Percentiles rank a stretch among this genome's conserved stretches.
Evolutionary conservation across 495 filamentous ascomycete species (phyloP).

Genomic region (Aspergillus kassunensis): DNA sequence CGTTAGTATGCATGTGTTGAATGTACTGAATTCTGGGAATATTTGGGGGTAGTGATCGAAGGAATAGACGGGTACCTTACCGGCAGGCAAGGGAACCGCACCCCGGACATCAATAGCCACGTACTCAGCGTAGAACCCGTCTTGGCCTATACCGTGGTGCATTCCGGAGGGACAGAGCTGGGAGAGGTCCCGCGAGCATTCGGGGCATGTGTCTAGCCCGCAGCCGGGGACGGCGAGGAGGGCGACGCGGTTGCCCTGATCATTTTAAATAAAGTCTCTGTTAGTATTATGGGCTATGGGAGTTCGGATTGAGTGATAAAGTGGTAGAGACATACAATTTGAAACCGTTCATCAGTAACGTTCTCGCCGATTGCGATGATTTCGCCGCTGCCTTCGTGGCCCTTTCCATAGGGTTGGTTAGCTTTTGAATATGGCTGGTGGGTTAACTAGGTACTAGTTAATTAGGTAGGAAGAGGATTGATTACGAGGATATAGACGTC

Average conservation of each 20-base stretch:
- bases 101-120: slow-evolving; percentile 19
- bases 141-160: slow-evolving; percentile 24
- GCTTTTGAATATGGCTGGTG: no score
- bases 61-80: neutral
- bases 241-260: slow-evolving; percentile 15
- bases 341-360: slow-evolving; percentile 13
- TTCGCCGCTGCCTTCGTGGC: slow-evolving; percentile 24
- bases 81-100: slow-evolving; percentile 18
- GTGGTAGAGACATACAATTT: slow-evolving; percentile 10
- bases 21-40: no score
- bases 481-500: slow-evolving; percentile 23
- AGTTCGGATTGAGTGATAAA: no score
- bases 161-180: slow-evolving; percentile 18
- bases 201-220: slow-evolving; percentile 14
- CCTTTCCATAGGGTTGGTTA: no score
- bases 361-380: slow-evolving; percentile 17
- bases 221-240: slow-evolving; percentile 22
- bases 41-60: no score
- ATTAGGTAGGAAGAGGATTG: neutral
- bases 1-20: neutral
- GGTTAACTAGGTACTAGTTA: no score
- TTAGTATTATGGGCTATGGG: neutral
- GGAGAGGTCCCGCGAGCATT: slow-evolving; percentile 19
- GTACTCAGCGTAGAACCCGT: slow-evolving; percentile 24
- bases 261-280: neutral